Evolutionary conservation across 768 basidiomycete species (phyloP).

Genomic region (Suillus ampliporus): DNA sequence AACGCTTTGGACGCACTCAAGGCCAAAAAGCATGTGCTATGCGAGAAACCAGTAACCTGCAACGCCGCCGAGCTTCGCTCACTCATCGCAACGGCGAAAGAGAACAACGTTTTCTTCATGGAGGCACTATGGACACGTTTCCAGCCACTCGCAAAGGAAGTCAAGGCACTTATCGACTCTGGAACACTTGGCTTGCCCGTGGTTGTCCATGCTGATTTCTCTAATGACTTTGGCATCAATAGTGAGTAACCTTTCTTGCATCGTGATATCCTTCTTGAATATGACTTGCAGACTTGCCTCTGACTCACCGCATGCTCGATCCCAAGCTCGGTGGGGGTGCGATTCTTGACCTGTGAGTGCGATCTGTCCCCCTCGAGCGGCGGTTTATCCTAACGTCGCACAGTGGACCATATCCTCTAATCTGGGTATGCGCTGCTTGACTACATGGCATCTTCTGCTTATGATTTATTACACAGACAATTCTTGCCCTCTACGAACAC

Average conservation of each 20-base stretch:
- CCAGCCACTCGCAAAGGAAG: constrained; percentile 35
- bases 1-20: constrained; percentile 52
- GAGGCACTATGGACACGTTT: constrained; percentile 60
- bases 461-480: constrained; percentile 45
- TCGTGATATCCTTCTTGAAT: not conserved
- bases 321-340: constrained; percentile 58
- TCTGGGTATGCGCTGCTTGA: constrained; percentile 40
- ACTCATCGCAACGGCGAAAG: constrained; percentile 51
- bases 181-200: constrained; percentile 45
- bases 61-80: constrained; percentile 52
- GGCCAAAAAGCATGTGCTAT: constrained; percentile 58
- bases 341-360: constrained; percentile 52
- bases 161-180: constrained; percentile 43
- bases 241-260: constrained; percentile 36
- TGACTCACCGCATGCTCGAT: constrained; percentile 53
- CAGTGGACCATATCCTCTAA: constrained; percentile 53
- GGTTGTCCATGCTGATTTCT: constrained; percentile 53
- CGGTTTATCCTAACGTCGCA: not conserved
- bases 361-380: constrained; percentile 14
- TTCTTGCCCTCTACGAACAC: constrained; percentile 52
- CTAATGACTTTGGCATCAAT: constrained; percentile 49
- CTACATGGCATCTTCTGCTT: constrained; percentile 7
- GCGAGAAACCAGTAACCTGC: constrained; percentile 60
- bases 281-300: constrained; percentile 41
- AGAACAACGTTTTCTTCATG: constrained; percentile 59